phyloP scores from a whole-genome alignment of 176 grass and related monocot genomes.

The Chloris gayana region DNA sequence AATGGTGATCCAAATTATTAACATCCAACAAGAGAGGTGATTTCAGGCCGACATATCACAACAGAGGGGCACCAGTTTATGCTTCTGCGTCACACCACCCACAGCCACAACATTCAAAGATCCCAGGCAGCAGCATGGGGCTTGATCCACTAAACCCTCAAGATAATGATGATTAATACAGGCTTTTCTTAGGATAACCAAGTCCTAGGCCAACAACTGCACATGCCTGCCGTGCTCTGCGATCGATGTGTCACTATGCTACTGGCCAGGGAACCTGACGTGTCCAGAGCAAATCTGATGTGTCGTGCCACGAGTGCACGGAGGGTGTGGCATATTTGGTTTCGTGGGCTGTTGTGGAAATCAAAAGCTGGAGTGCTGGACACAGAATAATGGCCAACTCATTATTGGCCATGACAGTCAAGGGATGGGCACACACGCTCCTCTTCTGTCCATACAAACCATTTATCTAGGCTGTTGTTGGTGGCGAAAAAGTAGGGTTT shows the following conservation, averaged over 20 bases:
- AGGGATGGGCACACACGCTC: not conserved
- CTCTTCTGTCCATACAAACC: not conserved
- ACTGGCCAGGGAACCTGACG: not conserved
- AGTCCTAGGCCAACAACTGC: not conserved
- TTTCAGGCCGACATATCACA: conserved; percentile 34
- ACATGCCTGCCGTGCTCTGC: not conserved
- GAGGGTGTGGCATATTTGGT: not conserved
- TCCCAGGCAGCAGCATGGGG: conserved; percentile 27
- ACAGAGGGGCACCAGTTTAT: not conserved
- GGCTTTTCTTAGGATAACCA: not conserved
- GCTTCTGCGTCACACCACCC: not conserved
- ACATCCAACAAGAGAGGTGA: conserved; percentile 17
- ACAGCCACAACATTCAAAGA: not conserved
- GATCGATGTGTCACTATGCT: conserved; percentile 16
- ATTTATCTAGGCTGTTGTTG: not conserved
- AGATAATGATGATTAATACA: conserved; percentile 36
- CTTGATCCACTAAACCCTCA: conserved; percentile 39
- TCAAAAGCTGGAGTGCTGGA: too few relatives aligned
- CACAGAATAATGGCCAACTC: not conserved
- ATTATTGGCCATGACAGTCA: not conserved
- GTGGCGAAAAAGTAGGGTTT: not conserved
- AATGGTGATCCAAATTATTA: not conserved
- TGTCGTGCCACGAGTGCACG: not conserved
- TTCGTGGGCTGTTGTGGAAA: not conserved
- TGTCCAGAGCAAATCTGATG: not conserved